These are phyloP conservation scores for Colletotrichum camelliae DNA, from an alignment of 2,329 filamentous ascomycete genomes.

Conservation along the genomic window DNA sequence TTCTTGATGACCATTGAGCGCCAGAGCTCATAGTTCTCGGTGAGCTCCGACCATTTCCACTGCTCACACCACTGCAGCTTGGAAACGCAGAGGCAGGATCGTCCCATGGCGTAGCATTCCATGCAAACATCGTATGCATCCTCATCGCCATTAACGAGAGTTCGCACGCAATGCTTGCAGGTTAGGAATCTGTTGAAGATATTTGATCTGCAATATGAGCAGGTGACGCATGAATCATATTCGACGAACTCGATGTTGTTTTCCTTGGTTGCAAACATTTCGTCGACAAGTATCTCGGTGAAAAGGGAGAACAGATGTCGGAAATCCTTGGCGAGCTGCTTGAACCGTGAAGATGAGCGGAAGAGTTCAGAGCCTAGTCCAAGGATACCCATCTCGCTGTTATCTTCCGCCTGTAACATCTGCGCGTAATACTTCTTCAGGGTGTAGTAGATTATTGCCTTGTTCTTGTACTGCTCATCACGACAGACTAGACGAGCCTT, in stretches of 20 bases:
- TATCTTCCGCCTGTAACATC: constrained; percentile 61
- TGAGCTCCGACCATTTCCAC: constrained; percentile 82
- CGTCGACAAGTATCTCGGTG: constrained; percentile 79
- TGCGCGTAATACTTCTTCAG: constrained; percentile 78
- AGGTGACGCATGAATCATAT: constrained; percentile 92
- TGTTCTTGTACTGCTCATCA: constrained; percentile 99
- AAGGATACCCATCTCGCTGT: constrained; percentile 48
- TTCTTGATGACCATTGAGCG: constrained; percentile 77
- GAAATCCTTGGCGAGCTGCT: constrained; percentile 83
- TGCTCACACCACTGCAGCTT: constrained; percentile 91
- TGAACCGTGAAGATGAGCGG: constrained; percentile 52
- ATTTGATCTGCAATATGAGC: constrained; percentile 93
- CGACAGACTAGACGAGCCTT: constrained; percentile 91
- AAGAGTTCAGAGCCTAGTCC: constrained; percentile 53
- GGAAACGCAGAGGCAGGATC: constrained; percentile 89
- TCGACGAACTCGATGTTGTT: constrained; percentile 76
- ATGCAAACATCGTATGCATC: constrained; percentile 97
- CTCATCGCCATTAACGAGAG: constrained; percentile 69
- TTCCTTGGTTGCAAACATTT: constrained; percentile 80
- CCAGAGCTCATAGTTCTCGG: constrained; percentile 83
- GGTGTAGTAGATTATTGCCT: constrained; percentile 90
- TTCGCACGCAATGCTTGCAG: constrained; percentile 81
- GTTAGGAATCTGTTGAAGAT: constrained; percentile 98
- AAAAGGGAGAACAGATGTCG: constrained; percentile 79
- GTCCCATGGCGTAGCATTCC: constrained; percentile 98